A percentile compares a stretch with the other conserved stretches of the same genome.
Conservation (phyloP, 345 rosid genomes). For the Hibiscus trionum region DNA sequence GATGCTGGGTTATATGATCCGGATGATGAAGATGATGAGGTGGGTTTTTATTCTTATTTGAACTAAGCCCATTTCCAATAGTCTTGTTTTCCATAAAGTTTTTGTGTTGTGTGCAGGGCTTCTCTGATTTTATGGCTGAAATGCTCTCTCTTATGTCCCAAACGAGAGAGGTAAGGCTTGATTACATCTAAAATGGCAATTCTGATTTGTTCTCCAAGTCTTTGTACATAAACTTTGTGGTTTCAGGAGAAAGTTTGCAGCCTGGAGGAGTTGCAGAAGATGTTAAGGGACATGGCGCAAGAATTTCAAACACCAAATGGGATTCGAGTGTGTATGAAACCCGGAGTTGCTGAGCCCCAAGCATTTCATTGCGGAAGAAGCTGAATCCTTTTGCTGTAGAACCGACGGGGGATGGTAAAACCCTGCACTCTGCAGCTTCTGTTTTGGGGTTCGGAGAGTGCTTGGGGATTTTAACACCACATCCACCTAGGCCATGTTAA, state of each 20-base stretch:
- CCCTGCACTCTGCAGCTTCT: too few relatives aligned
- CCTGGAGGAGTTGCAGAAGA: constrained; percentile 40
- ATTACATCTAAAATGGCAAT: too few relatives aligned
- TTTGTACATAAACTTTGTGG: not conserved
- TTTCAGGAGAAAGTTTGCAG: constrained; percentile 32
- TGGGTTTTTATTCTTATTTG: not conserved
- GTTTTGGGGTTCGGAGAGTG: too few relatives aligned
- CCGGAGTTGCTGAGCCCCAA: too few relatives aligned
- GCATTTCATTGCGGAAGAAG: too few relatives aligned
- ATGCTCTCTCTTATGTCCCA: constrained; percentile 40
- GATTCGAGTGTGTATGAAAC: not conserved
- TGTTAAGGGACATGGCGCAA: constrained; percentile 38
- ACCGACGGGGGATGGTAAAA: too few relatives aligned
- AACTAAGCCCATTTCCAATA: too few relatives aligned
- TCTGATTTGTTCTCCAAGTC: too few relatives aligned
- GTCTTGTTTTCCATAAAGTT: not conserved
- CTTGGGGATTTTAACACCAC: too few relatives aligned
- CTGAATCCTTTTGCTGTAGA: too few relatives aligned
- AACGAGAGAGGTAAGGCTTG: not conserved
- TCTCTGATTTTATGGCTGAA: constrained; percentile 46
- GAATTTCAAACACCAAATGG: constrained; percentile 21
- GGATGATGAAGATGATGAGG: constrained; percentile 43
- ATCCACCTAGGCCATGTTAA: too few relatives aligned
- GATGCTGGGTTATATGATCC: constrained; percentile 43
- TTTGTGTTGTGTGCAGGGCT: constrained; percentile 28